phyloP scores from a whole-genome alignment of 164 flowering plant genomes.

The Umbilicus rupestris region DNA sequence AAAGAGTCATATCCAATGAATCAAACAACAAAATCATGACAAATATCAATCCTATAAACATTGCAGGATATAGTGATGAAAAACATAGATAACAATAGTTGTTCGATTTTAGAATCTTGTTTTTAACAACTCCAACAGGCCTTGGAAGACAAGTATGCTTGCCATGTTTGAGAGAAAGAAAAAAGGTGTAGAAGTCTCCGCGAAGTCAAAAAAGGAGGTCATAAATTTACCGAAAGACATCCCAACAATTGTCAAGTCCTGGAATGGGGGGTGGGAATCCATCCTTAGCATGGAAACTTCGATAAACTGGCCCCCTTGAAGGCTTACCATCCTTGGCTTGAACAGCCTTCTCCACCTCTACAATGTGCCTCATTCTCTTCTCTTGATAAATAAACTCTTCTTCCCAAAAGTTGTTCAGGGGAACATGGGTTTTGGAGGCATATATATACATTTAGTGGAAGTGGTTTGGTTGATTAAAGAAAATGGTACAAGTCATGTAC shows the following conservation, averaged over 20 bases:
- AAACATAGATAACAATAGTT: background rate
- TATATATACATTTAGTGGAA: background rate
- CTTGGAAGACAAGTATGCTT: no score
- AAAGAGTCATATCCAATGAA: background rate
- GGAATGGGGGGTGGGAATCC: background rate
- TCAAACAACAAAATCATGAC: background rate
- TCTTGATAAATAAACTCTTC: background rate
- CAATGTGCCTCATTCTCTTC: background rate
- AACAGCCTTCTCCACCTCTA: background rate
- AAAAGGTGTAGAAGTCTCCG: no score
- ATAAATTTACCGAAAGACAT: background rate
- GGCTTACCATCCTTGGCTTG: slow-evolving; percentile 2
- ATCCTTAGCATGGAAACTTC: background rate
- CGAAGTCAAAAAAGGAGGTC: no score
- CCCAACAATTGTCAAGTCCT: background rate
- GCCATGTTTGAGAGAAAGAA: no score
- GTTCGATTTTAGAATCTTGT: no score
- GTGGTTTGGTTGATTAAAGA: background rate
- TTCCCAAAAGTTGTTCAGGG: background rate
- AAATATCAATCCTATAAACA: no score
- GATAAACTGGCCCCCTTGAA: background rate
- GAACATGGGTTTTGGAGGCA: background rate
- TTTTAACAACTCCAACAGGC: no score
- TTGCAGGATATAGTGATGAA: no score
- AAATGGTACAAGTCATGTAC: background rate